Evolutionary conservation across 2,329 filamentous ascomycete species (phyloP).

Genomic region (Cryphonectria parasitica): DNA sequence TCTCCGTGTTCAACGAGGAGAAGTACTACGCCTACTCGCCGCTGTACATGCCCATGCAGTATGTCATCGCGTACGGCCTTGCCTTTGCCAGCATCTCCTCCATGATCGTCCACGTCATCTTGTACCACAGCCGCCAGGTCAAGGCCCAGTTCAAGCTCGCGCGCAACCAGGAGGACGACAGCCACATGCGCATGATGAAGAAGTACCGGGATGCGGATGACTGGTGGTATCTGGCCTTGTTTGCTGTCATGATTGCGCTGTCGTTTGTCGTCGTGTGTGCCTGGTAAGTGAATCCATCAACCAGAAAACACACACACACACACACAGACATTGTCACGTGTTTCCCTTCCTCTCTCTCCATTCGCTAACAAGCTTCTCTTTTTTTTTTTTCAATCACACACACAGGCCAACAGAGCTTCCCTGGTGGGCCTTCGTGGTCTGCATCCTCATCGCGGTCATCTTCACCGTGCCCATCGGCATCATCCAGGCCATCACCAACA

Average conservation of each 20-base stretch:
- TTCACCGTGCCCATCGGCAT: slow-evolving; percentile 66
- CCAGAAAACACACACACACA: too few relatives aligned
- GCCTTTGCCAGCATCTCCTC: slow-evolving; percentile 70
- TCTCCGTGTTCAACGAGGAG: slow-evolving; percentile 60
- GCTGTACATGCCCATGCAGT: slow-evolving; percentile 66
- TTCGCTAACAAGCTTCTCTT: not conserved
- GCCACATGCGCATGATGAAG: slow-evolving; percentile 65
- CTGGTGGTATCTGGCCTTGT: slow-evolving; percentile 61
- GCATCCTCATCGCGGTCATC: slow-evolving; percentile 59
- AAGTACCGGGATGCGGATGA: slow-evolving; percentile 63
- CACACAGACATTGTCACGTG: not conserved
- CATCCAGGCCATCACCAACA: slow-evolving; percentile 64
- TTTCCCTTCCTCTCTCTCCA: too few relatives aligned
- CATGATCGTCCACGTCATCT: slow-evolving; percentile 58
- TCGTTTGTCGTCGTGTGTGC: slow-evolving; percentile 59
- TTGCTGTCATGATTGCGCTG: slow-evolving; percentile 56
- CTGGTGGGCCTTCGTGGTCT: slow-evolving; percentile 62
- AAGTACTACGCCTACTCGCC: slow-evolving; percentile 69
- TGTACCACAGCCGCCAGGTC: slow-evolving; percentile 61
- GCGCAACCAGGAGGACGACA: slow-evolving; percentile 59
- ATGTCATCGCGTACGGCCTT: slow-evolving; percentile 62
- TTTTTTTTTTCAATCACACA: not conserved
- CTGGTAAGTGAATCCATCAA: slow-evolving; percentile 40
- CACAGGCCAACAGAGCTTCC: slow-evolving; percentile 55
- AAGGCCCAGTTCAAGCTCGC: slow-evolving; percentile 59